A percentile compares a stretch with the other conserved stretches of the same genome.
Evolutionary conservation across 2,329 filamentous ascomycete genomes (phyloP).

Genomic region (Colletotrichum lini): DNA sequence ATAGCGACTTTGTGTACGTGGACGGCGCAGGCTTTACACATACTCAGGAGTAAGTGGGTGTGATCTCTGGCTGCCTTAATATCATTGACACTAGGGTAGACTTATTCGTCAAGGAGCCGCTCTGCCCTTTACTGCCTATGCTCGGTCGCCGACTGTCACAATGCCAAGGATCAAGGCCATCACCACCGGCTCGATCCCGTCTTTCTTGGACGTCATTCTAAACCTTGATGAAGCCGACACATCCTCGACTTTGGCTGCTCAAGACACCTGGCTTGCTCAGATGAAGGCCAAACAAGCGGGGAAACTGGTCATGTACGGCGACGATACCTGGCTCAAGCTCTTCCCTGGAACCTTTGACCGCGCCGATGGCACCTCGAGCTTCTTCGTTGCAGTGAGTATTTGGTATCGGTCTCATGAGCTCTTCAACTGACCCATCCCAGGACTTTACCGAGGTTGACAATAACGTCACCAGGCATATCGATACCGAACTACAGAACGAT

Average conservation of each 20-base stretch:
- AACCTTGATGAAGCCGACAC: constrained; percentile 97
- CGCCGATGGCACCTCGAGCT: constrained; percentile 94
- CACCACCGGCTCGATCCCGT: constrained; percentile 97
- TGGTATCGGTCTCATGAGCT: constrained; percentile 44
- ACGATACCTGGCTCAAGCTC: constrained; percentile 98
- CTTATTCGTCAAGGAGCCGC: constrained; percentile 87
- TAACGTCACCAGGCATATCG: constrained; percentile 94
- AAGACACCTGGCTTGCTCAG: constrained; percentile 97
- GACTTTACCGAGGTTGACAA: constrained; percentile 98
- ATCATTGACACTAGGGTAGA: constrained; percentile 60
- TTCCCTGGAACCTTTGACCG: constrained; percentile 92
- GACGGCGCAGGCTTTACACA: constrained; percentile 85
- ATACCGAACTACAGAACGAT: constrained; percentile 78
- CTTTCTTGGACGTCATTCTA: constrained; percentile 95
- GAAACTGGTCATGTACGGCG: constrained; percentile 93
- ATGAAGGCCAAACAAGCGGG: constrained; percentile 81
- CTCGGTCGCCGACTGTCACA: constrained; percentile 96
- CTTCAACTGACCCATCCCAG: constrained; percentile 60
- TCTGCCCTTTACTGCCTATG: constrained; percentile 94
- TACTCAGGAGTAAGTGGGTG: constrained; percentile 80
- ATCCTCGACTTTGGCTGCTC: constrained; percentile 85
- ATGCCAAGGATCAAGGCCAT: constrained; percentile 99
- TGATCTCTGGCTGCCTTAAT: neutral
- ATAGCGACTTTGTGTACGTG: constrained; percentile 92
- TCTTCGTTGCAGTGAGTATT: constrained; percentile 90